Conservation (phyloP, 805 yeast species). For the Wickerhamiella dianesei region DNA sequence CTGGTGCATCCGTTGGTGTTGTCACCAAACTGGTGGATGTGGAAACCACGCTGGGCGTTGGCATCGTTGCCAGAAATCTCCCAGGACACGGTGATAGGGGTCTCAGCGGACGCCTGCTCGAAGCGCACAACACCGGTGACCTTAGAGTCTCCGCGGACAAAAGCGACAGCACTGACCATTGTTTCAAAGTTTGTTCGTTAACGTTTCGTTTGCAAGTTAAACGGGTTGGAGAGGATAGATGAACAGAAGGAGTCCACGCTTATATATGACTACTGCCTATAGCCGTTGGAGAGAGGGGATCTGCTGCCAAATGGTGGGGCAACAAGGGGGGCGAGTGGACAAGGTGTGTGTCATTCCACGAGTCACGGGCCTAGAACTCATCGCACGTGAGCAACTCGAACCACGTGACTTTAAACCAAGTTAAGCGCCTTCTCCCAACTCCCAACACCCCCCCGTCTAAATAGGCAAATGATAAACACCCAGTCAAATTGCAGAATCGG, state of each 20-base stretch:
- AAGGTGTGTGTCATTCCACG: too few relatives aligned
- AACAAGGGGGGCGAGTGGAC: neutral
- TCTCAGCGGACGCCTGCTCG: slow-evolving; percentile 67
- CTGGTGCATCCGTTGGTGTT: slow-evolving; percentile 98
- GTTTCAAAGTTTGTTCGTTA: neutral
- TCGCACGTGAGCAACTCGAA: too few relatives aligned
- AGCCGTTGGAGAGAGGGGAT: neutral
- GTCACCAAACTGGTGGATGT: slow-evolving; percentile 95
- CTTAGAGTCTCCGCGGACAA: slow-evolving; percentile 85
- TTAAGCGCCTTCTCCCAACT: too few relatives aligned
- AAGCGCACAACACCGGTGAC: slow-evolving; percentile 80
- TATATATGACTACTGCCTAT: neutral
- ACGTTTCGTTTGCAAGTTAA: too few relatives aligned
- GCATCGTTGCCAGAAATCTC: slow-evolving; percentile 83
- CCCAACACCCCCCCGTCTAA: neutral
- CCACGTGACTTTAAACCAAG: too few relatives aligned
- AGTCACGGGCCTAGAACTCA: too few relatives aligned
- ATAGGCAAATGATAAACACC: neutral
- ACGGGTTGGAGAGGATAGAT: too few relatives aligned
- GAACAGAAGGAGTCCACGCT: too few relatives aligned
- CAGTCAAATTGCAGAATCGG: slow-evolving; percentile 1
- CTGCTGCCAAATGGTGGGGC: neutral
- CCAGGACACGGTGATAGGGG: slow-evolving; percentile 76
- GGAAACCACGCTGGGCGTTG: slow-evolving; percentile 78
- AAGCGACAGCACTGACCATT: slow-evolving; percentile 54